Base-by-base conservation (phyloP, 129 eudicot species). In the Deinandra increscens region DNA sequence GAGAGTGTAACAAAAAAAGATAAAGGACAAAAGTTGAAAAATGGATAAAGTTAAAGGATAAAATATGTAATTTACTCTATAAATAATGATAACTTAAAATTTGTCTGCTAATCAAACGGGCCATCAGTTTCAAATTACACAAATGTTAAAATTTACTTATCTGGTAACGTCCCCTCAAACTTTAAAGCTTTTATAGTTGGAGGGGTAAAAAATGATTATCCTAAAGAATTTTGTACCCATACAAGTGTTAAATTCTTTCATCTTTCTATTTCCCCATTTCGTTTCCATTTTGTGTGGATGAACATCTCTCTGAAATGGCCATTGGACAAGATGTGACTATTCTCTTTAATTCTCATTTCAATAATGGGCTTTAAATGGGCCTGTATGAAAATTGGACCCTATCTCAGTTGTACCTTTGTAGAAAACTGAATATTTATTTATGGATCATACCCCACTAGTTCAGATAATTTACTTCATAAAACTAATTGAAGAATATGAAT, bases 291-390 rank as follows among this genome's bases (percentile, higher is more conserved):
- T n/a, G 53, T 4, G 9, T 46, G 3, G 18, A 14, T 46, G 17
- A 6, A 46, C 6, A 46, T 19, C n/a, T 11, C 15, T 36, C 39
- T 7, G 6, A 29, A 13, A 17, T 22, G 19, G 38, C 18, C 31
- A 5, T 13, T 42, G 26, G 60, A 49, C 18, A 66, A 45, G 29
- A 45, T 49, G 59, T 42, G 65, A 20, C 75, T 4, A 22, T 14
- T n/a, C 19, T 22, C 49, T 59, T 9, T 12, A 41, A 14, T 31
- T 54, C 42, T 55, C 23, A 14, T 58, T 58, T 3, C 67, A 66
- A 75, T 34, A 75, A 68, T 67, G 80, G 80, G 74, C 80, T 67
- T 66, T 42, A 54, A 23, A 75, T 12, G 60, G 73, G 73, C 66
- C 67, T 42, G 9, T 39, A 41, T 39, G 22, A 26, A 66, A 54